A percentile compares a stretch with the other conserved stretches of the same genome.
These are phyloP conservation scores for Trichoderma erinaceum DNA, from an alignment of 495 filamentous ascomycete genomes.

Conservation along the genomic window DNA sequence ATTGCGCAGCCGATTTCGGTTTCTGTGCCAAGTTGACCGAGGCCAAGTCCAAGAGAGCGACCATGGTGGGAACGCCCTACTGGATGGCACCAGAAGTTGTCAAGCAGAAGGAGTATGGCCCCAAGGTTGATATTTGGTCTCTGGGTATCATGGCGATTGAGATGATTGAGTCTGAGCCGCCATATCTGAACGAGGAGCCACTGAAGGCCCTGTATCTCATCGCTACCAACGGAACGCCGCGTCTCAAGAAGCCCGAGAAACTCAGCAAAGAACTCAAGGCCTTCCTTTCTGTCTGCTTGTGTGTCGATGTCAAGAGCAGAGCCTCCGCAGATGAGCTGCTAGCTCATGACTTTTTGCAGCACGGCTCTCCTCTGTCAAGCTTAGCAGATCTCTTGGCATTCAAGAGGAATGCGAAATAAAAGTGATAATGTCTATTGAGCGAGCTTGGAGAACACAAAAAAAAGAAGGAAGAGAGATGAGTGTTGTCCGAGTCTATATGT, in stretches of 20 bases:
- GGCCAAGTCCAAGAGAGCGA: slow-evolving; percentile 91
- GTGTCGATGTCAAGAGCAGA: slow-evolving; percentile 90
- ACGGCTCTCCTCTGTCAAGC: slow-evolving; percentile 71
- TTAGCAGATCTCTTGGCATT: slow-evolving; percentile 83
- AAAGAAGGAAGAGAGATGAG: neutral
- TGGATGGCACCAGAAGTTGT: slow-evolving; percentile 99
- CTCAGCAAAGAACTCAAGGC: slow-evolving; percentile 93
- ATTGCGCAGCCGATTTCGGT: slow-evolving; percentile 77
- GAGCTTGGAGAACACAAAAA: neutral
- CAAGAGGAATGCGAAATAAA: slow-evolving; percentile 49
- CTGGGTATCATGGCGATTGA: slow-evolving; percentile 99
- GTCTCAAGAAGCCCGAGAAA: slow-evolving; percentile 95
- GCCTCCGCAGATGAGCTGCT: slow-evolving; percentile 86
- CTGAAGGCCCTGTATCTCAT: slow-evolving; percentile 96
- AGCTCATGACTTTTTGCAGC: slow-evolving; percentile 69
- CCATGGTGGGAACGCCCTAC: slow-evolving; percentile 98
- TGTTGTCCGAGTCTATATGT: slow-evolving; percentile 8
- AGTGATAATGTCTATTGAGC: neutral
- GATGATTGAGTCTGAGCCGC: slow-evolving; percentile 98
- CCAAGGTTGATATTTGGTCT: slow-evolving; percentile 98
- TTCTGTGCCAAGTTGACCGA: slow-evolving; percentile 99
- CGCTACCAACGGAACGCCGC: slow-evolving; percentile 93
- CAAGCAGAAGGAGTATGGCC: slow-evolving; percentile 97
- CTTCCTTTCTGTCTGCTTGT: slow-evolving; percentile 91
- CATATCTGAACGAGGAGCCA: slow-evolving; percentile 95